Percentiles rank a stretch among this genome's conserved stretches.
Evolutionary conservation across 176 grass and related monocot species (phyloP).

Genomic region (Chloris gayana): DNA sequence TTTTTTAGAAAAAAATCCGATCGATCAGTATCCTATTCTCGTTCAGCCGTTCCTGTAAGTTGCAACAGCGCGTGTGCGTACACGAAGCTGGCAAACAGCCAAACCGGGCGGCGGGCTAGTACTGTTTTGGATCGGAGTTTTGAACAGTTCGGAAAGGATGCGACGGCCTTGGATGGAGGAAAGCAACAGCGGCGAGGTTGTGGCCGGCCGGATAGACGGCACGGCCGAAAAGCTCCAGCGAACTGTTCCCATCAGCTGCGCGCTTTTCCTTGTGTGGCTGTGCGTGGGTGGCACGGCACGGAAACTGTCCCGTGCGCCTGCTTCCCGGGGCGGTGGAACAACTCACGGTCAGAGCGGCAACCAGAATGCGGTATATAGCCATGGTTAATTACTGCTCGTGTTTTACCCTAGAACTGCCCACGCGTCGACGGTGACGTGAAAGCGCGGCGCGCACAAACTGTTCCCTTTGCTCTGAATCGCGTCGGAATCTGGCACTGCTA

Average conservation of each 20-base stretch:
- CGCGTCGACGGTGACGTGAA: background rate
- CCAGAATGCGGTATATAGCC: no score
- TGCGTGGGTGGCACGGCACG: no score
- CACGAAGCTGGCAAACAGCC: no score
- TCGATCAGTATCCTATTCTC: no score
- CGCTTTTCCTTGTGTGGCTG: no score
- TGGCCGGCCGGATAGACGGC: conserved; percentile 36
- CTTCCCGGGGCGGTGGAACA: no score
- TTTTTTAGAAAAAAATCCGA: no score
- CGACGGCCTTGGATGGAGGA: background rate
- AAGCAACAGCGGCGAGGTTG: conserved; percentile 2
- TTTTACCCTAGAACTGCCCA: background rate
- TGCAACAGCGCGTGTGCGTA: background rate
- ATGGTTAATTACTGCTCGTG: background rate
- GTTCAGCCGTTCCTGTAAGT: background rate
- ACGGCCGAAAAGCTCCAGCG: conserved; percentile 22
- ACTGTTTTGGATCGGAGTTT: background rate
- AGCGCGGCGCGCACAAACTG: background rate
- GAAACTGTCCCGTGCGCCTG: background rate
- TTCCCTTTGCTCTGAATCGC: background rate
- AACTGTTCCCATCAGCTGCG: conserved; percentile 24
- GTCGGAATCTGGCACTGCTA: background rate
- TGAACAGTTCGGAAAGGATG: background rate
- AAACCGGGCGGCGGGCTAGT: no score
- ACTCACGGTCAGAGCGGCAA: no score